Evolutionary conservation across 306 rosid genomes (phyloP).

Genomic region (Sesbania bispinosa): DNA sequence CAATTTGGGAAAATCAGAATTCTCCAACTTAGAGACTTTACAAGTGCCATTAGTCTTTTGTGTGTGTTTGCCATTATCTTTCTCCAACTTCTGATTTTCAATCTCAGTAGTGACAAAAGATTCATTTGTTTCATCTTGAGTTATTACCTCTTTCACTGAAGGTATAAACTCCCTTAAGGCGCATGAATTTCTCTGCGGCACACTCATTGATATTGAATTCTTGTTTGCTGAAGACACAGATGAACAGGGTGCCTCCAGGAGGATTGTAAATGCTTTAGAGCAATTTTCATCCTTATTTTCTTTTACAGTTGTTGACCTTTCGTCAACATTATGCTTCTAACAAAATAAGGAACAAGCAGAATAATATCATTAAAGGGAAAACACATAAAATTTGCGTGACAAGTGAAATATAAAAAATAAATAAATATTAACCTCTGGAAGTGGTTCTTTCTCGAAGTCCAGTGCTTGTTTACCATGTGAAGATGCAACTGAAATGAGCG

Average conservation of each 20-base stretch:
- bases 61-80: constrained; percentile 39
- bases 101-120: constrained; percentile 48
- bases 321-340: constrained; percentile 54
- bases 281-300: constrained; percentile 53
- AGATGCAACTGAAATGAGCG: constrained; percentile 46
- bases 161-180: constrained; percentile 60
- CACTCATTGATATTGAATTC: constrained; percentile 37
- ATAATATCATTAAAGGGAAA: constrained; percentile 15
- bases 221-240: constrained; percentile 59
- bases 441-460: constrained; percentile 70
- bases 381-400: neutral
- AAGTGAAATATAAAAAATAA: neutral
- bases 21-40: constrained; percentile 44
- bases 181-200: constrained; percentile 38
- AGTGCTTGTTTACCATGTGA: constrained; percentile 47
- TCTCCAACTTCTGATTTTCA: constrained; percentile 50
- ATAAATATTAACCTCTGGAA: constrained; percentile 54
- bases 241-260: constrained; percentile 57
- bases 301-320: constrained; percentile 38
- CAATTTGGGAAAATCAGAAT: constrained; percentile 42
- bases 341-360: constrained; percentile 18
- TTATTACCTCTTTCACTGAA: constrained; percentile 45
- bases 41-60: constrained; percentile 37
- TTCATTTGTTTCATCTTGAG: constrained; percentile 42
- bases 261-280: constrained; percentile 47